Conservation (phyloP, 805 yeast species). For the Yamadazyma paraphyllophila region DNA sequence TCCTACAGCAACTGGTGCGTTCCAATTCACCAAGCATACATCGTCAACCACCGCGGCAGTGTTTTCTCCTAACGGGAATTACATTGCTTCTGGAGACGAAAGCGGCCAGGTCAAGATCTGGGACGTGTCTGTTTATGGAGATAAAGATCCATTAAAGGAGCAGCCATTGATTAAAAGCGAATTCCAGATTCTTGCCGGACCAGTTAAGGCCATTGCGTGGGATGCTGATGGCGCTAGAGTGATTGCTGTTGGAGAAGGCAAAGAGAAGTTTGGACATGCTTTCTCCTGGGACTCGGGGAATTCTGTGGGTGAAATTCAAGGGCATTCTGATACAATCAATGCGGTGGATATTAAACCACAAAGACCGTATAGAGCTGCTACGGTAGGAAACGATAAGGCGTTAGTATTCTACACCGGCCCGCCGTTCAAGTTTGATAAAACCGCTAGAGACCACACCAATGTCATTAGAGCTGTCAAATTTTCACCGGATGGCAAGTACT, state of each 20-base stretch:
- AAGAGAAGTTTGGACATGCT: conserved; percentile 87
- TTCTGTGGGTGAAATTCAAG: conserved; percentile 93
- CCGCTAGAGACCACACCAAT: conserved; percentile 75
- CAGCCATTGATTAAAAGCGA: conserved; percentile 61
- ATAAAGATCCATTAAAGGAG: conserved; percentile 32
- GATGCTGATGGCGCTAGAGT: conserved; percentile 83
- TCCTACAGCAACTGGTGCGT: conserved; percentile 39
- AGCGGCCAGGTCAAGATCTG: conserved; percentile 88
- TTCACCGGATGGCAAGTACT: conserved; percentile 73
- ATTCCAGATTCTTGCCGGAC: conserved; percentile 74
- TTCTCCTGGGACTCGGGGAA: conserved; percentile 94
- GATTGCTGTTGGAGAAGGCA: conserved; percentile 94
- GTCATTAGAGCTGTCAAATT: conserved; percentile 79
- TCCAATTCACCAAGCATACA: conserved; percentile 74
- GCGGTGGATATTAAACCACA: conserved; percentile 81
- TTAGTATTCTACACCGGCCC: conserved; percentile 88
- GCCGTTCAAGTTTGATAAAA: conserved; percentile 81
- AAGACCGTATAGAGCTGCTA: conserved; percentile 91
- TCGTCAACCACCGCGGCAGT: conserved; percentile 76
- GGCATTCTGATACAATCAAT: conserved; percentile 81
- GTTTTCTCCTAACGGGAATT: conserved; percentile 87
- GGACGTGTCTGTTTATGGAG: conserved; percentile 50
- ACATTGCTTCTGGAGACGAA: conserved; percentile 89
- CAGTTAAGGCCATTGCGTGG: conserved; percentile 84
- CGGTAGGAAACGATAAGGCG: conserved; percentile 86